A percentile compares a stretch with the other conserved stretches of the same genome.
phyloP scores from a whole-genome alignment of 2,329 filamentous ascomycete species.

The Coniochaeta hoffmannii region DNA sequence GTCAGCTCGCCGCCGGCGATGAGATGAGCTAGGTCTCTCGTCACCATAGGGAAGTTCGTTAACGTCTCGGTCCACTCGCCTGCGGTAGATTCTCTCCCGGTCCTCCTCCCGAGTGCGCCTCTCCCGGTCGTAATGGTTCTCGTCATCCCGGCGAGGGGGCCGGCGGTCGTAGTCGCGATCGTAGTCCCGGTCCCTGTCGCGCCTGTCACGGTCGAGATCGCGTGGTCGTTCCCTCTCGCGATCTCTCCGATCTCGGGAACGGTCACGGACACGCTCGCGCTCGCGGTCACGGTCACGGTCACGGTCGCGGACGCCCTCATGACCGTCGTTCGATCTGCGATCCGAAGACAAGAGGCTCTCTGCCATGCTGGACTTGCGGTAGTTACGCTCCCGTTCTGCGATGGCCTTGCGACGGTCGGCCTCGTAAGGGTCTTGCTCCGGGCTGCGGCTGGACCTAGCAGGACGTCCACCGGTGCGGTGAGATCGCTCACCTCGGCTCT shows the following conservation, averaged over 20 bases:
- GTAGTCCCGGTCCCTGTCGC: conserved; percentile 27
- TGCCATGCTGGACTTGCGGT: conserved; percentile 71
- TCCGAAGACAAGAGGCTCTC: conserved; percentile 49
- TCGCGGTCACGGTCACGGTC: conserved; percentile 20
- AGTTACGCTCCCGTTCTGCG: conserved; percentile 88
- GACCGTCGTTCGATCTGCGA: conserved; percentile 41
- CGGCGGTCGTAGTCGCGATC: conserved; percentile 41
- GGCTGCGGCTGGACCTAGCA: conserved; percentile 68
- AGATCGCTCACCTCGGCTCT: conserved; percentile 52
- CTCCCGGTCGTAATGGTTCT: conserved; percentile 73
- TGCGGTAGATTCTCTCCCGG: conserved; percentile 79
- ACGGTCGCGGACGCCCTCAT: conserved; percentile 23
- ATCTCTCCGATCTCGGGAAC: conserved; percentile 24
- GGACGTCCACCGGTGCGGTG: conserved; percentile 50
- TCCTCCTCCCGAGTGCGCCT: conserved; percentile 84
- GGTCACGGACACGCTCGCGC: conserved; percentile 31
- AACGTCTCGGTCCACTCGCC: conserved; percentile 68
- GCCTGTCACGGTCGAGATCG: conserved; percentile 22
- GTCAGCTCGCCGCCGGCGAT: conserved; percentile 72
- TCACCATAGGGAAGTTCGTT: conserved; percentile 92
- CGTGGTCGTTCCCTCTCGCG: conserved; percentile 31
- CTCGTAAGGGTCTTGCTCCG: conserved; percentile 91
- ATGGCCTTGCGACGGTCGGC: conserved; percentile 90
- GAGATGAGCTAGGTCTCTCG: conserved; percentile 49
- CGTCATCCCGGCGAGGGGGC: conserved; percentile 50